Evolutionary conservation across 2,329 filamentous ascomycete genomes (phyloP), one percentile per base, ranked within the genome.

Genomic region (Plectosphaerella cucumerina): DNA sequence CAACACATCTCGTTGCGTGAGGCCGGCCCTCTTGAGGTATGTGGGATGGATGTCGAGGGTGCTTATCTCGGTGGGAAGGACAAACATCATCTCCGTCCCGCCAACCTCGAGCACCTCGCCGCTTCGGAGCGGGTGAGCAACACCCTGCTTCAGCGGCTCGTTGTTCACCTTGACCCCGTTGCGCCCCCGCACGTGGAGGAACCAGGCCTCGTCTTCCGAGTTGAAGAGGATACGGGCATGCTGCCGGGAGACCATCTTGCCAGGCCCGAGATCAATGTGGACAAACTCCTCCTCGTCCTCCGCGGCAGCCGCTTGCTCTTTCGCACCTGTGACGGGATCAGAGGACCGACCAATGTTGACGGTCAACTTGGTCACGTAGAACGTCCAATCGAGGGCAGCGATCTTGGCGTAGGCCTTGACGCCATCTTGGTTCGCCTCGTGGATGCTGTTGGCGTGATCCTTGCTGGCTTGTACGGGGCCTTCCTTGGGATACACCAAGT

Each of bases 1-100:
- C n/a, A 18, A 8, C 20, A 26, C 22, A 10, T 56, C 51, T 18
- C 49, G 53, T 12, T 50, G 51, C 45, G 70, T 66, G 31, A 85
- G 72, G 22, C 82, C 78, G 31, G 87, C 85, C 44, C 88, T 84
- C 59, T 88, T 81, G 15, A 89, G 78, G 63, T 87, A 91, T 60
- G 73, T 81, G 20, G 78, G 78, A 62, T 88, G 82, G 53, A 95
- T 85, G 44, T 81, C 76, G 22, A 91, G 77, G 21, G 82, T 81
- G 50, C 74, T 76, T 44, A 82, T 76, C 58, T 89, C 86, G 21
- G 83, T 84, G 1, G 94, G 93, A n/a, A 96, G 82, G 45, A 97
- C 90, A 69, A 99, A 99, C 77, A 97, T 93, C 94, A 99, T 99
- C 73, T 99, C 93, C 1, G 94, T 89, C 49, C 89, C 89, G 60